Base-by-base conservation (phyloP, 2,329 filamentous ascomycete genomes). In the Trichoderma sp. region DNA sequence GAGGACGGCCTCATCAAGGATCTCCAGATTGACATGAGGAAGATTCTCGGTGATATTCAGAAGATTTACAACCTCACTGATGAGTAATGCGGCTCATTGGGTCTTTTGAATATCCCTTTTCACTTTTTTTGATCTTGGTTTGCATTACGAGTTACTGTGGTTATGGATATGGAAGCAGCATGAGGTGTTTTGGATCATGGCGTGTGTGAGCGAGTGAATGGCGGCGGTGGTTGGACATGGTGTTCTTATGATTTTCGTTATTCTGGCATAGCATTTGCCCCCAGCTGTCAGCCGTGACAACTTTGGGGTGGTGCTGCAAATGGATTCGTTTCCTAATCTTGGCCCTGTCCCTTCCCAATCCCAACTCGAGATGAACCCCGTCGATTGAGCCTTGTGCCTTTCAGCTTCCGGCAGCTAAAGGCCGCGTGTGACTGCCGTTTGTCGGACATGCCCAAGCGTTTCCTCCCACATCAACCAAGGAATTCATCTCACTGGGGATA, bases 1-100 rank as follows among this genome's bases (percentile, higher is more conserved):
- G 77, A 85, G 61, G 86, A 90, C 71, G 89, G 89, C 10, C 76
- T 89, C 71, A 79, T 91, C 66, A 88, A 85, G 75, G 86, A 89
- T 72, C 77, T 89, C 66, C 80, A 89, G 72, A 80, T 89, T 68
- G 82, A 89, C 72, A 87, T 88, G 69, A 81, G 86, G 76, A 75
- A 77, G 14, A 81, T 82, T 74, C 76, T 89, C 51, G 75, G 74
- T 62, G 80, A 82, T 66, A 84, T 88, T 61, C 84, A 88, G 79
- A 88, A 88, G 81, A 86, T 89, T 71, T 88, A 88, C 76, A 84
- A 88, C 74, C 77, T 86, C 21, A 75, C 75, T 44, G 77, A 79
- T 28, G n/a, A 24, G 41, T 59, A 45, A 21, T 30, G 14, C 7
- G 48, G 17, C 58, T 44, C 43, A 14, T 68, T 55, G 52, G 45